These are phyloP conservation scores for Lepidium sativum DNA, from an alignment of 345 rosid species.

Conservation along the genomic window DNA sequence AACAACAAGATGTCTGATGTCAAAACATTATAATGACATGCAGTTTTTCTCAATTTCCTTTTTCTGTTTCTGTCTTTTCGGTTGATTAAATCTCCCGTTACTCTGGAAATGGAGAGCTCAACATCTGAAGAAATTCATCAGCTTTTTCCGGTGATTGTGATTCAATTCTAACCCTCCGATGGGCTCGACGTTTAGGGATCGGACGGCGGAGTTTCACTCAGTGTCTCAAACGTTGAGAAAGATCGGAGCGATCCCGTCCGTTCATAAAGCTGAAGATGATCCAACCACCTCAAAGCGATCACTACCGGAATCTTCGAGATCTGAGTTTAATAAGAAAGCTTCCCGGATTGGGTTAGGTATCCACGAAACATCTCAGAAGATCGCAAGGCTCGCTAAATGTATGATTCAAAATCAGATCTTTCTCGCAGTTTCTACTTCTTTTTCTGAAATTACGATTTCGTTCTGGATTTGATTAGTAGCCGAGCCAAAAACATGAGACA, in stretches of 20 bases:
- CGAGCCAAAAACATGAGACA: background rate
- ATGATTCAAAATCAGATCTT: conserved; percentile 13
- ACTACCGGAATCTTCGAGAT: conserved; percentile 41
- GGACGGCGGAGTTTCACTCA: conserved; percentile 74
- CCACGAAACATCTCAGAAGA: conserved; percentile 70
- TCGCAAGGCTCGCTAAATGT: conserved; percentile 63
- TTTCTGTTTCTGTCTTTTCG: background rate
- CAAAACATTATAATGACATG: background rate
- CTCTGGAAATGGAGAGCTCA: conserved; percentile 1
- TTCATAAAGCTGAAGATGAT: conserved; percentile 16
- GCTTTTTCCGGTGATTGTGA: background rate
- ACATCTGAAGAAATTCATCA: background rate
- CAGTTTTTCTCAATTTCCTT: background rate
- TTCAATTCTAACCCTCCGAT: conserved; percentile 23
- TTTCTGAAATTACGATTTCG: background rate
- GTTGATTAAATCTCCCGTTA: background rate
- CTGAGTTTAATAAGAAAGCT: conserved; percentile 80
- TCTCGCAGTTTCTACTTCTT: background rate
- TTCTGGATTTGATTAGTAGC: background rate
- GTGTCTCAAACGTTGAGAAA: conserved; percentile 57
- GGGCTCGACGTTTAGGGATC: conserved; percentile 63
- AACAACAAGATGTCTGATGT: background rate
- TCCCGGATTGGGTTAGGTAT: conserved; percentile 52
- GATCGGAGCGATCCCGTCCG: conserved; percentile 45
- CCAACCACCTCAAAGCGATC: conserved; percentile 26